phyloP scores from a whole-genome alignment of 805 yeast genomes.

The Tetrapisispora fleetii region DNA sequence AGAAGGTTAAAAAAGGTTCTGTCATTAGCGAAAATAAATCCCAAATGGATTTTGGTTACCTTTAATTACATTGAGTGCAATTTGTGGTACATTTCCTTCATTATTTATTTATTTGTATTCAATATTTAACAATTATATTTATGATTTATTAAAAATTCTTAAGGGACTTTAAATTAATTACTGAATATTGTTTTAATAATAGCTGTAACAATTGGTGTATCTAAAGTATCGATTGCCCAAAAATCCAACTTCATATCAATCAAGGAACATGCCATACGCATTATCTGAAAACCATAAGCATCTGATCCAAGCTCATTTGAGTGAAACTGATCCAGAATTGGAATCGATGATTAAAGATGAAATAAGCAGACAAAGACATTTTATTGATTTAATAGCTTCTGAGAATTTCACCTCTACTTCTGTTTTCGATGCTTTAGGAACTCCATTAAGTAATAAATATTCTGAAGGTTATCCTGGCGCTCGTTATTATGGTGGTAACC shows the following conservation, averaged over 20 bases:
- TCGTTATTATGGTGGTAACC: slow-evolving; percentile 97
- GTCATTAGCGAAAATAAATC: no score
- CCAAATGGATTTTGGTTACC: background rate
- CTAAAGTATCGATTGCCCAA: background rate
- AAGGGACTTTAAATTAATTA: no score
- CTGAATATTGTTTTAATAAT: no score
- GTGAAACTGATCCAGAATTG: slow-evolving; percentile 72
- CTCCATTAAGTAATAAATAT: slow-evolving; percentile 97
- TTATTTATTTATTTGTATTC: no score
- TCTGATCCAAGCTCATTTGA: slow-evolving; percentile 47
- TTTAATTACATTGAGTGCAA: no score
- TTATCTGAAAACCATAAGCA: slow-evolving; percentile 50
- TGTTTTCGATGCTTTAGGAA: slow-evolving; percentile 92
- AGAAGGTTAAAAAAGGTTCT: background rate
- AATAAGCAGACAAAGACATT: slow-evolving; percentile 83
- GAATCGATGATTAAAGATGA: slow-evolving; percentile 67
- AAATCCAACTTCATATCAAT: background rate
- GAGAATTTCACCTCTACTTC: slow-evolving; percentile 96
- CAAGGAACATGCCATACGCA: background rate
- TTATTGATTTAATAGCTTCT: slow-evolving; percentile 89
- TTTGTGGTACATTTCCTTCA: background rate
- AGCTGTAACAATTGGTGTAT: background rate
- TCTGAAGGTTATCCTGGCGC: slow-evolving; percentile 99
- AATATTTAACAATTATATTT: no score
- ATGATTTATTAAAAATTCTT: no score